Percentiles rank a stretch among this genome's conserved stretches.
Conservation (phyloP, 1,139 yeast species). For the Protomyces macrosporus region DNA sequence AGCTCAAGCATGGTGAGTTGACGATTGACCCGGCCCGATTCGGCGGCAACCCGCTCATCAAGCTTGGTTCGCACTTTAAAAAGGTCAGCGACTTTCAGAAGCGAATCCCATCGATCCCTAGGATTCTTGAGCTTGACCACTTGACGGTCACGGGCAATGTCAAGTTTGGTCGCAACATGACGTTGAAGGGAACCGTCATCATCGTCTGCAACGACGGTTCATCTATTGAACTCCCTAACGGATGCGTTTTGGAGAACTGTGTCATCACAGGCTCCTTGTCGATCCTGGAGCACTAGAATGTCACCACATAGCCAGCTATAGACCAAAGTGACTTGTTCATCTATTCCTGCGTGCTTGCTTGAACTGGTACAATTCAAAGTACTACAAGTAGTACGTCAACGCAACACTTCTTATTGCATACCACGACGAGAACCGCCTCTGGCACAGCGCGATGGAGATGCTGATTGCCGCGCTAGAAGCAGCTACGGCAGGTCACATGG, state of each 20-base stretch:
- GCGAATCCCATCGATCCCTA: conserved; percentile 93
- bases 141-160: conserved; percentile 97
- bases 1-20: conserved; percentile 85
- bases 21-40: conserved; percentile 78
- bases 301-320: too few species aligned
- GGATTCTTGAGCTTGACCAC: conserved; percentile 91
- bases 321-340: too few species aligned
- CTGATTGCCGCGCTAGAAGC: background rate
- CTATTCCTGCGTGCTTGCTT: too few species aligned
- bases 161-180: conserved; percentile 79
- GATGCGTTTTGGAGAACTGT: conserved; percentile 87
- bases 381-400: too few species aligned
- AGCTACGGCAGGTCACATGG: background rate
- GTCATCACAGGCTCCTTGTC: conserved; percentile 96
- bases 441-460: background rate
- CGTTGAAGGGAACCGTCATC: conserved; percentile 93
- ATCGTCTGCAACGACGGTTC: conserved; percentile 97
- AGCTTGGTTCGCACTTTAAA: conserved; percentile 93
- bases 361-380: too few species aligned
- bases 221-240: conserved; percentile 94
- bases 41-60: conserved; percentile 90
- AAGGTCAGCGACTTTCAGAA: conserved; percentile 87
- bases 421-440: too few species aligned
- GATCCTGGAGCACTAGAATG: conserved; percentile 74
- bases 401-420: too few species aligned